Conservation (phyloP, 257 asterid genomes). For the Agastache rugosa region DNA sequence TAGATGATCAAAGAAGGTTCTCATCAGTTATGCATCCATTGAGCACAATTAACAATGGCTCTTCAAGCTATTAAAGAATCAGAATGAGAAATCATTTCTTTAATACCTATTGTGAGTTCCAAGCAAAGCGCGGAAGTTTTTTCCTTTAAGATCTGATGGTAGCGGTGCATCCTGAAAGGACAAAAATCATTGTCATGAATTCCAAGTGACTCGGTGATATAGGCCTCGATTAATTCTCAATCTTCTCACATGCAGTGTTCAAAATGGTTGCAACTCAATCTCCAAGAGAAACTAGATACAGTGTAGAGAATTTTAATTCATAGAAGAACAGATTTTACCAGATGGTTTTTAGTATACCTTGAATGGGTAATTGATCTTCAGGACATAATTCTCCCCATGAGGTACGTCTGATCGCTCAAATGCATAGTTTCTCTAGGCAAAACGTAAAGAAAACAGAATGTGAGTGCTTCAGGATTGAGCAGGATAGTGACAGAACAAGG, state of each 20-base stretch:
- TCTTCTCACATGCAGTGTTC: conserved; percentile 28
- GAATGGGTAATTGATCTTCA: conserved; percentile 85
- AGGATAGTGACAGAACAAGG: conserved; percentile 20
- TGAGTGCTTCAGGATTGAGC: conserved; percentile 24
- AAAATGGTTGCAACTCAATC: conserved; percentile 21
- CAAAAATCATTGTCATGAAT: conserved; percentile 39
- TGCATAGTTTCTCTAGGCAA: conserved; percentile 83
- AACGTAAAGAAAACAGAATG: conserved; percentile 27
- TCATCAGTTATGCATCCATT: background rate
- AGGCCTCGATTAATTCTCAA: conserved; percentile 29
- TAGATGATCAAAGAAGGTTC: conserved; percentile 20
- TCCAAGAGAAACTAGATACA: conserved; percentile 20
- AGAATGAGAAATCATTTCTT: conserved; percentile 23
- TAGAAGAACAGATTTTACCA: conserved; percentile 11
- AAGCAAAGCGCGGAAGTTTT: conserved; percentile 72
- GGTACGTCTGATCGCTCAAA: conserved; percentile 91
- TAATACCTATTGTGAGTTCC: conserved; percentile 95
- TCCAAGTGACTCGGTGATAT: conserved; percentile 28
- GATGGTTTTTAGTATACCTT: conserved; percentile 55
- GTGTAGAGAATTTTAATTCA: conserved; percentile 19
- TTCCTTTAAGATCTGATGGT: conserved; percentile 90
- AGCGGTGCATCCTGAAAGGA: conserved; percentile 78
- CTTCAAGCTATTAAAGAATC: conserved; percentile 28
- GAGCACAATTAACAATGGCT: conserved; percentile 5
- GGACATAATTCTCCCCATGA: conserved; percentile 79